Base-by-base conservation (phyloP, 1,284 basidiomycete genomes). In the Caloboletus firmus region DNA sequence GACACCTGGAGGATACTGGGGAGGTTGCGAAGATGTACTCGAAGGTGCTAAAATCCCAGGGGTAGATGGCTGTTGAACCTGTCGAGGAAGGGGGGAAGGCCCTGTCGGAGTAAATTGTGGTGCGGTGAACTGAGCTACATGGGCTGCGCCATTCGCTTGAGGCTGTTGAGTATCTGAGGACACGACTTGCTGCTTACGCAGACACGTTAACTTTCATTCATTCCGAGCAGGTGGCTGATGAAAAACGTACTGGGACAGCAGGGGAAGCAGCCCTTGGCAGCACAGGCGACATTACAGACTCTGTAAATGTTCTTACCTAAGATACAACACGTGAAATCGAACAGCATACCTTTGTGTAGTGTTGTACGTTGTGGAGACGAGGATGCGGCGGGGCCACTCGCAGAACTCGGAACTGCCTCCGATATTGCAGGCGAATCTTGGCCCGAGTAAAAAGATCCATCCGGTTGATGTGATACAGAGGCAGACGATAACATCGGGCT, bases 401-500 rank as follows among this genome's bases (percentile, higher is more conserved):
- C 69, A 55, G 82, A 79, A 54, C 81, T 79, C 36, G 80, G 76
- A 22, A 80, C 75, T 45, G 85, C 84, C 63, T 91, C 87, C 44
- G 87, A 88, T 54, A 89, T 67, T 55, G 82, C 80, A 51, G 87
- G 87, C 13, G 89, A 90, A 59, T 83, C 81, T 69, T 79, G 81
- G 46, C 77, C 82, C 59, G 80, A 88, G 65, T 85, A 84, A 58
- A 87, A 79, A n/a, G 85, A 87, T 48, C 81, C 80, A 61, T 90
- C 87, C 8, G 77, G 80, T 54, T 80, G 85, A 62, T 85, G 82
- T 54, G 89, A 89, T 49, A 75, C 80, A 49, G 89, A 89, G 22
- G 88, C 83, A 24, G 88, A 87, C 10, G 89, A 88, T 43, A 91
- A 65, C 75, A 91, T 83, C 1, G 89, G 87, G 61, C 88, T 91